phyloP scores from a whole-genome alignment of 176 grass and related monocot species.

The Hyparrhenia diplandra region DNA sequence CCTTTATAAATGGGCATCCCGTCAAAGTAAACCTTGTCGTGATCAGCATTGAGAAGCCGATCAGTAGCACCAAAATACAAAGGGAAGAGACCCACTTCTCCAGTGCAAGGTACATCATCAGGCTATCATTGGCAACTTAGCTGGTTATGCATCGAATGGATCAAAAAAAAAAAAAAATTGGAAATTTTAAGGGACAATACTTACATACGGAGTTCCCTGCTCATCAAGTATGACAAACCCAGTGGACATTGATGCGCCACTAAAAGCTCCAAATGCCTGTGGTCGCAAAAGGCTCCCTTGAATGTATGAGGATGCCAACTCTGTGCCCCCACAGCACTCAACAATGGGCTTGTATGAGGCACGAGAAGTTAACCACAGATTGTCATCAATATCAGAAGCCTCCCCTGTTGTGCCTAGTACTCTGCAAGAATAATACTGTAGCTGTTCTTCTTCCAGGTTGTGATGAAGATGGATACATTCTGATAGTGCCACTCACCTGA shows the following conservation, averaged over 20 bases:
- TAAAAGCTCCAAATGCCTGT: constrained; percentile 85
- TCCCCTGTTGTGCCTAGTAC: constrained; percentile 73
- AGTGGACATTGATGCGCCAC: constrained; percentile 71
- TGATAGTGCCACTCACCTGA: constrained; percentile 49
- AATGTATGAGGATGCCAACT: constrained; percentile 85
- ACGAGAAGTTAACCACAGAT: constrained; percentile 78
- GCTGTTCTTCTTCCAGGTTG: neutral
- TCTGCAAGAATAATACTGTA: constrained; percentile 39
- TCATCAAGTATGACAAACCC: constrained; percentile 87
- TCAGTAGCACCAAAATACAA: constrained; percentile 71
- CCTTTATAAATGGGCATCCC: constrained; percentile 90
- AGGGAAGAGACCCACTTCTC: constrained; percentile 92
- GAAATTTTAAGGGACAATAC: constrained; percentile 25
- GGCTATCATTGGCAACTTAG: constrained; percentile 45
- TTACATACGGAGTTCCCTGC: constrained; percentile 80
- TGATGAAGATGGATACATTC: constrained; percentile 6
- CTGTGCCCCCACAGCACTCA: constrained; percentile 88
- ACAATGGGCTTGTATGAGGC: constrained; percentile 78
- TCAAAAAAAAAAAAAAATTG: constrained; percentile 2
- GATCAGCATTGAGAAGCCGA: constrained; percentile 68
- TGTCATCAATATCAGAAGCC: constrained; percentile 91
- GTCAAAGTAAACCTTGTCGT: constrained; percentile 96
- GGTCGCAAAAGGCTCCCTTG: constrained; percentile 70
- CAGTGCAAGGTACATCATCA: constrained; percentile 80
- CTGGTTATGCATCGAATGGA: constrained; percentile 9